Base-by-base conservation (phyloP, 805 yeast species). In the Hemisphaericaspora nanyangensis region DNA sequence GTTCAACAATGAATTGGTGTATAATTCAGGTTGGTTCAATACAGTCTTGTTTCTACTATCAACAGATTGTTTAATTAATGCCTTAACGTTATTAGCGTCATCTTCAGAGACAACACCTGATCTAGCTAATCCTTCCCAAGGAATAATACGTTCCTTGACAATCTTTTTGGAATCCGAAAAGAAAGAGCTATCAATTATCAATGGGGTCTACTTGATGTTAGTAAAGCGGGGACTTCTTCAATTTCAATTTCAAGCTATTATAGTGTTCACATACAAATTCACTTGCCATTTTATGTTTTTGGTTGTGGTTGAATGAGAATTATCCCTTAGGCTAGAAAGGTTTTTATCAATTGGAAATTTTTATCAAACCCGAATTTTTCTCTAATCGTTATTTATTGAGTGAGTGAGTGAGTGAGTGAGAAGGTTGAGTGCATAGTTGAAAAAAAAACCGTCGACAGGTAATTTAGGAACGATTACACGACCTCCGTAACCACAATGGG, bases 111-210 rank as follows among this genome's bases (percentile, higher is more conserved):
- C 69, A 32, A 80, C 75, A 34, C 77, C 80, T 15, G 90, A 81
- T 39, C 95, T 74, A 8, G 85, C 81, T 51, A 85, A 79, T 7
- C 95, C 95, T 54, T 86, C 95, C 97, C 97, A 90, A 24, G 95
- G 95, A 40, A 89, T 77, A 24, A 90, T 80, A 47, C 93, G 77
- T 44, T 85, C 82, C 52, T 93, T 72, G 46, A 88, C 80, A 45
- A 78, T 79, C 47, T 74, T 70, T 50, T 82, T 72, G 38, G 82
- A 74, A 51, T 82, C 90, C 42, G 74, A 72, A 54, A 86, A 69
- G 50, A 75, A 79, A 24, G 74, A 74, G 58, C 87, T 82, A 47
- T 86, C 90, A 50, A 85, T 62, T 38, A 58, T 45, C 46, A 72
- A 65, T 43, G 63, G 66, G 22, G 60, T 32, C 60, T 57, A 34